These are phyloP conservation scores for Raddia distichophylla DNA, from an alignment of 176 grass and related monocot genomes.

Conservation along the genomic window DNA sequence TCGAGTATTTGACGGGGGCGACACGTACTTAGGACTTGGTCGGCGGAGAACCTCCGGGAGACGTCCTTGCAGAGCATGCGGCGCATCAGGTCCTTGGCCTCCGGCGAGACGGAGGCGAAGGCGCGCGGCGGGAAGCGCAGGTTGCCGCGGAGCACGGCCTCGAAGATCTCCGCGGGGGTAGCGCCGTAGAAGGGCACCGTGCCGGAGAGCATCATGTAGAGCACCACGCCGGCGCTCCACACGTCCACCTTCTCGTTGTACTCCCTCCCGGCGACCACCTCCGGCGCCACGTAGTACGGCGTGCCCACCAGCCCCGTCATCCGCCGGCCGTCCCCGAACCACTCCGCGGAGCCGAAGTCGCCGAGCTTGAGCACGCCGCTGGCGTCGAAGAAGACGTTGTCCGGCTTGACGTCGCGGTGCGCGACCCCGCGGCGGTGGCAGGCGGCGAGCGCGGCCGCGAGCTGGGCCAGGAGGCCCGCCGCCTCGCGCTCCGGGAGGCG, in stretches of 20 bases:
- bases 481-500: slow-evolving; percentile 70
- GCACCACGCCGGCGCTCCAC: slow-evolving; percentile 84
- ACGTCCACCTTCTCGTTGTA: slow-evolving; percentile 88
- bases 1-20: not conserved
- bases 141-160: slow-evolving; percentile 60
- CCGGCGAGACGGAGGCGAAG: slow-evolving; percentile 61
- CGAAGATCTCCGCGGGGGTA: slow-evolving; percentile 56
- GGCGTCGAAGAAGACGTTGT: slow-evolving; percentile 72
- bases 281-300: slow-evolving; percentile 79
- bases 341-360: slow-evolving; percentile 78
- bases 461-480: slow-evolving; percentile 33
- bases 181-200: slow-evolving; percentile 67
- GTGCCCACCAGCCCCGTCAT: slow-evolving; percentile 75
- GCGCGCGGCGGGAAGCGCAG: slow-evolving; percentile 65
- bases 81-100: slow-evolving; percentile 79
- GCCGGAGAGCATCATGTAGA: slow-evolving; percentile 75
- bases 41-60: slow-evolving; percentile 68
- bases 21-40: slow-evolving; percentile 65
- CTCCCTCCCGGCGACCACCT: slow-evolving; percentile 61
- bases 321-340: slow-evolving; percentile 59
- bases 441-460: slow-evolving; percentile 43
- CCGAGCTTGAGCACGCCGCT: slow-evolving; percentile 58
- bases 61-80: slow-evolving; percentile 82
- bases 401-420: slow-evolving; percentile 89
- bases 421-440: slow-evolving; percentile 81